Conservation (phyloP, 148 eudicot species). For the Bassia scoparia region DNA sequence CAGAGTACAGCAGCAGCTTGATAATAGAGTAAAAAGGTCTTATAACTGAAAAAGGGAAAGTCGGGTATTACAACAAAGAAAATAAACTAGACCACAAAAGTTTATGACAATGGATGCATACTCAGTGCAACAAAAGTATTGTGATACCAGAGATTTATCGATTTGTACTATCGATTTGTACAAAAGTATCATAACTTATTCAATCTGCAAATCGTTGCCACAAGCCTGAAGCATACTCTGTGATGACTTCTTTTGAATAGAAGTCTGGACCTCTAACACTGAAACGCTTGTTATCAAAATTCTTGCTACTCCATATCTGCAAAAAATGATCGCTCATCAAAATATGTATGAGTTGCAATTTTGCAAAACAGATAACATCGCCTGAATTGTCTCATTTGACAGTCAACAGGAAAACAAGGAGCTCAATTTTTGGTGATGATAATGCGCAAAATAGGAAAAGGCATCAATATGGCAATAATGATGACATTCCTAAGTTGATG, state of each 20-base stretch:
- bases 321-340: background rate
- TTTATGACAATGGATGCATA: background rate
- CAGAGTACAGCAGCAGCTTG: background rate
- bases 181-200: background rate
- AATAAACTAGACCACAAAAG: too few species aligned
- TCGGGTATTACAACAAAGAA: too few species aligned
- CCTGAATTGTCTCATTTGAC: too few species aligned
- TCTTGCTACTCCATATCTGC: background rate
- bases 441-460: background rate
- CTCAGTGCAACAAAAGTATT: background rate
- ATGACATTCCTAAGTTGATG: too few species aligned
- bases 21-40: background rate
- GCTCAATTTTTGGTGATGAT: background rate
- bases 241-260: background rate
- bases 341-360: background rate
- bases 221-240: background rate
- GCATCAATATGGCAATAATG: background rate
- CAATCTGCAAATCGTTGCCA: background rate
- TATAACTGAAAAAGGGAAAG: background rate
- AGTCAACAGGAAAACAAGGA: background rate
- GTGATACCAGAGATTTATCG: background rate
- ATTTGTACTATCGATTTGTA: too few species aligned
- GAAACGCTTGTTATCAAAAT: background rate
- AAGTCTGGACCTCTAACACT: background rate
- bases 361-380: slow-evolving; percentile 1